These are phyloP conservation scores for Pyrus hybrid DNA, from an alignment of 331 rosid genomes.

Conservation along the genomic window DNA sequence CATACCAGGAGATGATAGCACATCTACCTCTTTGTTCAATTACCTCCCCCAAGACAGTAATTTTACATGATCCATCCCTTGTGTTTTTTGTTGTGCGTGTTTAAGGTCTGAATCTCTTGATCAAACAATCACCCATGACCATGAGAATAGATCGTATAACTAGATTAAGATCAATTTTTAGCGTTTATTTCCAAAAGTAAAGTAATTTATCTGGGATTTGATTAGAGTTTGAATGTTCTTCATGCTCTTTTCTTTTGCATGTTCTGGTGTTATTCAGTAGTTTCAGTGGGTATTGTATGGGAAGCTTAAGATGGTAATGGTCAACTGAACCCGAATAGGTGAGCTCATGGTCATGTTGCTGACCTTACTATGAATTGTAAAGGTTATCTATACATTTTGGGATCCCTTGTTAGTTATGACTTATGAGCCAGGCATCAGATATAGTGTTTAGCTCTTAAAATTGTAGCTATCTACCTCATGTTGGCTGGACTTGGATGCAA, in stretches of 20 bases:
- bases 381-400: no score
- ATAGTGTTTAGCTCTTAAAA: no score
- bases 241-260: not conserved
- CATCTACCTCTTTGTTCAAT: conserved; percentile 96
- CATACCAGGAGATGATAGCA: conserved; percentile 97
- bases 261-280: not conserved
- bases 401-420: no score
- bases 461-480: not conserved
- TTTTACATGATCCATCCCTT: not conserved
- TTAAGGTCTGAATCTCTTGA: no score
- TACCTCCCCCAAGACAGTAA: conserved; percentile 69
- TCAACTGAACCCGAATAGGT: no score
- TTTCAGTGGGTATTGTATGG: not conserved
- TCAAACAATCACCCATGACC: not conserved
- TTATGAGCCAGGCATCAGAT: no score
- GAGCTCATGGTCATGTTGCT: no score
- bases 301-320: no score
- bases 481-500: not conserved
- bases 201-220: not conserved
- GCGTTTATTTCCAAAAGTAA: not conserved
- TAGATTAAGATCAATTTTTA: not conserved
- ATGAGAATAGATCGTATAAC: not conserved
- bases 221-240: not conserved
- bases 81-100: not conserved
- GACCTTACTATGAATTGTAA: no score